Evolutionary conservation across 2,329 filamentous ascomycete genomes (phyloP).

Genomic region (Aspergillus novoparasiticus): DNA sequence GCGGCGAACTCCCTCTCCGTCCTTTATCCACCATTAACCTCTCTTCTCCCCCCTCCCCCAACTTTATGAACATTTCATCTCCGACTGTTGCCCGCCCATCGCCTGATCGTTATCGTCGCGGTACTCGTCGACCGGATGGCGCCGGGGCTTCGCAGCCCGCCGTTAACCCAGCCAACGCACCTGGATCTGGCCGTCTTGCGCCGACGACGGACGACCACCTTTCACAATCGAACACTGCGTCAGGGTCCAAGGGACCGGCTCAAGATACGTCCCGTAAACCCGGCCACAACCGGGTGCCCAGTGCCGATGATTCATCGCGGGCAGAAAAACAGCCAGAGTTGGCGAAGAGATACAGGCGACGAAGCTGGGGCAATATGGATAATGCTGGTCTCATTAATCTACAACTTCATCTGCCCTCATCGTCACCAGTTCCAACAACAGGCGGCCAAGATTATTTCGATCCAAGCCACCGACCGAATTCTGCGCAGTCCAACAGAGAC

Average conservation of each 20-base stretch:
- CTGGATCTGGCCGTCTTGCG: conserved; percentile 9
- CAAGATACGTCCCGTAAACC: conserved; percentile 42
- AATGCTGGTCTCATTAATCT: conserved; percentile 42
- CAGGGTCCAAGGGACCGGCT: conserved; percentile 31
- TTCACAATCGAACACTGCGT: conserved; percentile 22
- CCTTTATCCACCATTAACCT: conserved; percentile 54
- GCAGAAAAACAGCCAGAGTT: conserved; percentile 60
- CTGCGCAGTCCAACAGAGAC: conserved; percentile 51
- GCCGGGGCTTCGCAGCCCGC: conserved; percentile 22
- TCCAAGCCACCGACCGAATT: conserved; percentile 33
- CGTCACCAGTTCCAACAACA: conserved; percentile 33
- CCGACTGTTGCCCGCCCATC: conserved; percentile 66
- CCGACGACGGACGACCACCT: conserved; percentile 45
- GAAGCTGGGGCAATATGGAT: conserved; percentile 75
- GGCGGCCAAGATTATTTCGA: conserved; percentile 41
- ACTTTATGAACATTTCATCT: conserved; percentile 52
- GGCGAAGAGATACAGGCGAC: conserved; percentile 74
- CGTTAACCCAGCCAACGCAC: conserved; percentile 4
- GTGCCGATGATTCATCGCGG: conserved; percentile 71
- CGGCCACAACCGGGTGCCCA: conserved; percentile 60
- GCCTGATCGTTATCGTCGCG: conserved; percentile 81
- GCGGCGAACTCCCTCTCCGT: conserved; percentile 37
- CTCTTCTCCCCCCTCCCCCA: conserved; percentile 55
- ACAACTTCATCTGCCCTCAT: conserved; percentile 36
- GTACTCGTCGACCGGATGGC: conserved; percentile 59